Base-by-base conservation (phyloP, 2,329 filamentous ascomycete genomes). In the Amylocarpus encephaloides region DNA sequence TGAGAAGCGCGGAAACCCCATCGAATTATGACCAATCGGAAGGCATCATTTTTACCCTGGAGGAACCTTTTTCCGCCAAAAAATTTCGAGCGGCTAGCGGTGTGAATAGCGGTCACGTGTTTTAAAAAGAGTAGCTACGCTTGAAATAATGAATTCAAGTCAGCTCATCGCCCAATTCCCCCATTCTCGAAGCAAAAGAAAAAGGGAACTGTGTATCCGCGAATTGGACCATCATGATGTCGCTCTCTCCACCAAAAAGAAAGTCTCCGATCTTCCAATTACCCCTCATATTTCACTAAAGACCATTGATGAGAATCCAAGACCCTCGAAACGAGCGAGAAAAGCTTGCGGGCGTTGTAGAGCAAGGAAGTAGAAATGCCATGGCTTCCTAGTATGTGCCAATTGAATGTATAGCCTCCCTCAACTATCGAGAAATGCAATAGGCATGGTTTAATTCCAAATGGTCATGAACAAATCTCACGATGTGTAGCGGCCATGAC, bases 361-460 rank as follows among this genome's bases (percentile, higher is more conserved):
- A 49, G 51, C 47, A 2, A 42, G 59, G 35, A 62, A 62, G 44
- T 59, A 62, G 52, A 59, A 60, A 54, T 63, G 59, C 38, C 55
- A 60, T 34, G 59, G 59, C 6, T 60, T 59, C 43, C 60, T 59
- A 3, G 48, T 62, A 9, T 63, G 59, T 38, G 54, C 54, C 5
- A 62, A 62, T 42, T 61, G 51, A 58, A 15, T 61, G 58, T 44
- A 56, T 58, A 60, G 32, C 59, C 59, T 48, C 57, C 57, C 30
- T 58, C 56, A 44, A 58, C 58, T 2, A 60, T 61, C 49, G 61
- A 63, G 36, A 59, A 63, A 46, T 62, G 59, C 46, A 55, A 61
- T 22, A 62, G 55, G 59, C 58, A 35, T 39, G 22, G 7, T 19
- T 18, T 10, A 33, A 12, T 13, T 9, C 26, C 16, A 40, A 18